A percentile compares a stretch with the other conserved stretches of the same genome.
Evolutionary conservation across 495 filamentous ascomycete genomes (phyloP).

Genomic region (Aspergillus cristatus): DNA sequence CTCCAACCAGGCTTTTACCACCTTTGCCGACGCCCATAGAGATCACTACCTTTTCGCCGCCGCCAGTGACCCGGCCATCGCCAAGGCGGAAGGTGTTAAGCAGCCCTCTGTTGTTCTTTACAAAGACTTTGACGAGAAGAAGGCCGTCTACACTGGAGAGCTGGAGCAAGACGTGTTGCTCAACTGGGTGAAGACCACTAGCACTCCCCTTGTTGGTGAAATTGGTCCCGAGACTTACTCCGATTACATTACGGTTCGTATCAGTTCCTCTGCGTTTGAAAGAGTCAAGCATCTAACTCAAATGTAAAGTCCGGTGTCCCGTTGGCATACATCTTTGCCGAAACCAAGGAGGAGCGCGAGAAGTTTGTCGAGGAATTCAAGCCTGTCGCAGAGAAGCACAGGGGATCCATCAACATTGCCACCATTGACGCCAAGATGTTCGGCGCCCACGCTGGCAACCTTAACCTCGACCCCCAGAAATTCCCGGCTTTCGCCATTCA

Average conservation of each 20-base stretch:
- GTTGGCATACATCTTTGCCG: constrained; percentile 95
- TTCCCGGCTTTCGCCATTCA: constrained; percentile 99
- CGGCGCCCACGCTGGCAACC: constrained; percentile 90
- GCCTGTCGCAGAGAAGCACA: constrained; percentile 48
- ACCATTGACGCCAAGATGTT: constrained; percentile 95
- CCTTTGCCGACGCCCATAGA: constrained; percentile 72
- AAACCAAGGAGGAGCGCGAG: constrained; percentile 82
- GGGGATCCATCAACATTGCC: constrained; percentile 87
- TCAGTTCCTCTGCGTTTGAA: background rate
- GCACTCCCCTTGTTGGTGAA: constrained; percentile 89
- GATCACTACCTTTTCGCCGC: constrained; percentile 90
- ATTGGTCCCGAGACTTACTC: constrained; percentile 97
- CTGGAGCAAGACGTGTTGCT: constrained; percentile 70
- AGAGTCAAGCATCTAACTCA: constrained; percentile 1
- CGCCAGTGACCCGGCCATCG: constrained; percentile 70
- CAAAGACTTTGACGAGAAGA: constrained; percentile 98
- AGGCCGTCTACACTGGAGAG: constrained; percentile 69
- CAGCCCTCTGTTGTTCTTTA: constrained; percentile 86
- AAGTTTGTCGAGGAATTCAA: constrained; percentile 56
- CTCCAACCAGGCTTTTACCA: constrained; percentile 68
- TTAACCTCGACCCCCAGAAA: constrained; percentile 90
- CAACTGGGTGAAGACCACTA: constrained; percentile 72
- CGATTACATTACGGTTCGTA: constrained; percentile 79
- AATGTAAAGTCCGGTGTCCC: constrained; percentile 65
- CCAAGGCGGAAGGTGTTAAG: constrained; percentile 80